Conservation (phyloP, 2,329 filamentous ascomycete species). For the Fusarium sp. region DNA sequence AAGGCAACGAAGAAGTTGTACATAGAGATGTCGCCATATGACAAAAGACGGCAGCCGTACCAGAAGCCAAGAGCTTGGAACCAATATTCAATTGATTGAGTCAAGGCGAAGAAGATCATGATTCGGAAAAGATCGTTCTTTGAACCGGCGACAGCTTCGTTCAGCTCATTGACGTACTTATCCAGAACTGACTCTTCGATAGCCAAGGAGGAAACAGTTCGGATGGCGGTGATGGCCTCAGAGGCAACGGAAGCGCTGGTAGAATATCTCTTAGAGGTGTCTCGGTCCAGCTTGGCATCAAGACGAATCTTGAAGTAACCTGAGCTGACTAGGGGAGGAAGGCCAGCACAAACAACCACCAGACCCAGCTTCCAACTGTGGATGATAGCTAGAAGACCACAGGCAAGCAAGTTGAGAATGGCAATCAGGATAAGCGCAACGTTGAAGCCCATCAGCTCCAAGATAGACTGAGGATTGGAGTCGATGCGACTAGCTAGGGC, state of each 20-base stretch:
- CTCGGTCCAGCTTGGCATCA: slow-evolving; percentile 55
- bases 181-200: slow-evolving; percentile 53
- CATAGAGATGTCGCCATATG: slow-evolving; percentile 62
- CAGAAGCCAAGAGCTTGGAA: slow-evolving; percentile 58
- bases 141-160: slow-evolving; percentile 48
- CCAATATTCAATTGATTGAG: slow-evolving; percentile 54
- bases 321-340: slow-evolving; percentile 53
- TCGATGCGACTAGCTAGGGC: slow-evolving; percentile 53
- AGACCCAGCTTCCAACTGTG: slow-evolving; percentile 63
- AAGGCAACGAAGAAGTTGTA: slow-evolving; percentile 65
- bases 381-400: slow-evolving; percentile 57
- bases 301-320: slow-evolving; percentile 56
- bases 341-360: slow-evolving; percentile 59
- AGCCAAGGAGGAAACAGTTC: slow-evolving; percentile 57
- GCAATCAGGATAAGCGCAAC: slow-evolving; percentile 55
- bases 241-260: slow-evolving; percentile 58
- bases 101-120: slow-evolving; percentile 54
- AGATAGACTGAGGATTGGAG: slow-evolving; percentile 53
- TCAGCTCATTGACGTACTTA: slow-evolving; percentile 49
- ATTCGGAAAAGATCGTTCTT: slow-evolving; percentile 49
- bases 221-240: slow-evolving; percentile 55
- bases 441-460: slow-evolving; percentile 59
- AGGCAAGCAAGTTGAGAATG: slow-evolving; percentile 53
- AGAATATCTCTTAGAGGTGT: slow-evolving; percentile 51
- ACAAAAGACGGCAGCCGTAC: slow-evolving; percentile 55